phyloP scores from a whole-genome alignment of 1,284 basidiomycete genomes.

The Marasmius sp. region DNA sequence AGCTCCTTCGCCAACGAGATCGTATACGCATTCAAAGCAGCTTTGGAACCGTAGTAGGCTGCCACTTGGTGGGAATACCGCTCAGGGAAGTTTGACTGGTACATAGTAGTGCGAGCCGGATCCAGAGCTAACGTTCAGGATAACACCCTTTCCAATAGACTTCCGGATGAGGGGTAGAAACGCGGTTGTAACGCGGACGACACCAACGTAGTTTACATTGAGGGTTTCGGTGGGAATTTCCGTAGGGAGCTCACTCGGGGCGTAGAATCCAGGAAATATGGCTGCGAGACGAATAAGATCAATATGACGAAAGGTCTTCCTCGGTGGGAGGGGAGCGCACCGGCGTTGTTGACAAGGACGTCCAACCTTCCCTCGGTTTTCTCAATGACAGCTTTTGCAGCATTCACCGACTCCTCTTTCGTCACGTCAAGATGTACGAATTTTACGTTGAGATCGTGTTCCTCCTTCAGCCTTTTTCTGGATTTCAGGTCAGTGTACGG shows the following conservation, averaged over 20 bases:
- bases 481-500: not conserved
- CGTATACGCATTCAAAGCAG: slow-evolving; percentile 15
- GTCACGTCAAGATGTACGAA: slow-evolving; percentile 35
- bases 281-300: slow-evolving; percentile 19
- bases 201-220: slow-evolving; percentile 39
- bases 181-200: slow-evolving; percentile 35
- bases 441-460: slow-evolving; percentile 28
- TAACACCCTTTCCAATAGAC: slow-evolving; percentile 13
- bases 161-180: slow-evolving; percentile 35
- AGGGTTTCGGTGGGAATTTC: slow-evolving; percentile 32
- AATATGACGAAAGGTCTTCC: not conserved
- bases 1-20: slow-evolving; percentile 14
- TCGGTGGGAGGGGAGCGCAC: slow-evolving; percentile 15
- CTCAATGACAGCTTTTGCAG: slow-evolving; percentile 35
- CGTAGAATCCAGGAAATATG: slow-evolving; percentile 23
- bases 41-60: slow-evolving; percentile 18
- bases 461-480: slow-evolving; percentile 26
- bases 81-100: not conserved
- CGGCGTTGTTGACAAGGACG: slow-evolving; percentile 51
- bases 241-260: slow-evolving; percentile 30
- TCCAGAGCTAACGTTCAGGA: slow-evolving; percentile 18
- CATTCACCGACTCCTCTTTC: slow-evolving; percentile 29
- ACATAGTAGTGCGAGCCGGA: slow-evolving; percentile 18
- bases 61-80: not conserved
- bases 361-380: slow-evolving; percentile 42